Conservation (phyloP, 2,329 filamentous ascomycete species). For the Ascochyta viciae-villosae region DNA sequence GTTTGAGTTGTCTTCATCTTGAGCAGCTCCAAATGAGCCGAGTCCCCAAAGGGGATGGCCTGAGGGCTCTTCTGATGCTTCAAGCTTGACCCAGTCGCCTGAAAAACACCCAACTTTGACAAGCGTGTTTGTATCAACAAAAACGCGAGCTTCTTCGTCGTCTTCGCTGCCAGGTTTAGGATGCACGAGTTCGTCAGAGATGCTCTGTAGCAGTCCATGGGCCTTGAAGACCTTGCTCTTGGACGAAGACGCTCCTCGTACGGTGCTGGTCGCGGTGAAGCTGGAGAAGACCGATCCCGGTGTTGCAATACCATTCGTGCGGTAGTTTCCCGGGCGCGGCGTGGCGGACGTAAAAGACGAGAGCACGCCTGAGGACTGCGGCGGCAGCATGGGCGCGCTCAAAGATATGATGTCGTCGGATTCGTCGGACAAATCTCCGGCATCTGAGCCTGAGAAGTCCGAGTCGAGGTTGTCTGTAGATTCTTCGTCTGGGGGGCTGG, state of each 20-base stretch:
- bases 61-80: conserved; percentile 76
- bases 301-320: conserved; percentile 76
- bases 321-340: conserved; percentile 74
- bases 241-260: conserved; percentile 70
- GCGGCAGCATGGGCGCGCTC: conserved; percentile 76
- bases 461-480: conserved; percentile 58
- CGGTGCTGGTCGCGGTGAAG: conserved; percentile 83
- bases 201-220: conserved; percentile 73
- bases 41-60: conserved; percentile 72
- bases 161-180: conserved; percentile 85
- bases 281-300: conserved; percentile 90
- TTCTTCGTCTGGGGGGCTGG: conserved; percentile 50
- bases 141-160: conserved; percentile 84
- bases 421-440: conserved; percentile 86
- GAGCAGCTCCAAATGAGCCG: conserved; percentile 68
- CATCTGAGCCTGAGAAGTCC: conserved; percentile 68
- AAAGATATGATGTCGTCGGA: conserved; percentile 95
- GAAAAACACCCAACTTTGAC: conserved; percentile 95
- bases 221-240: conserved; percentile 84
- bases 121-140: conserved; percentile 85
- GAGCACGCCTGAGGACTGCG: conserved; percentile 79
- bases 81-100: conserved; percentile 92
- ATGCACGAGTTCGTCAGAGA: conserved; percentile 81
- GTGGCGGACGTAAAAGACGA: conserved; percentile 83
- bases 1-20: conserved; percentile 68